Evolutionary conservation across 306 rosid species (phyloP).

Genomic region (Quercus glauca): DNA sequence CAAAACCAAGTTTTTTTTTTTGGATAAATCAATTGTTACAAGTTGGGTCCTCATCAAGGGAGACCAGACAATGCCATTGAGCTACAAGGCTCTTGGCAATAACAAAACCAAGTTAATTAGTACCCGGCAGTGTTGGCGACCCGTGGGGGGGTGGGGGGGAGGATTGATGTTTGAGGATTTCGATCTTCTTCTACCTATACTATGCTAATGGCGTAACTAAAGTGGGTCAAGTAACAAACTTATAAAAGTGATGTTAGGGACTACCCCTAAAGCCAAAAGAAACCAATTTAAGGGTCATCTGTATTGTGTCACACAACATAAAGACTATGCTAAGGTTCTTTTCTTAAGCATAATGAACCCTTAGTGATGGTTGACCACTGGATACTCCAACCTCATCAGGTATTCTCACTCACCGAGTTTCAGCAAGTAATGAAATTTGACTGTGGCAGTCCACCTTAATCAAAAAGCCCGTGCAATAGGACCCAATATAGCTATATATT

Average conservation of each 20-base stretch:
- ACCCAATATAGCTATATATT: background rate
- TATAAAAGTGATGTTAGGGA: background rate
- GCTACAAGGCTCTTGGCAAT: too few species aligned
- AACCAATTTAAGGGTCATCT: background rate
- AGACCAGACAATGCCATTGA: too few species aligned
- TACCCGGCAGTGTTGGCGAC: background rate
- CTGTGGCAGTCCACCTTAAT: background rate
- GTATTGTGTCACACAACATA: background rate
- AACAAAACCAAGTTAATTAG: background rate
- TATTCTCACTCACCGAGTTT: background rate
- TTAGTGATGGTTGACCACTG: background rate
- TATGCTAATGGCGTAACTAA: background rate
- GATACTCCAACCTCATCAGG: background rate
- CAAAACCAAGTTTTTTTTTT: too few species aligned
- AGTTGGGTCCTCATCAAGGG: too few species aligned
- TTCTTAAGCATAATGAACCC: background rate
- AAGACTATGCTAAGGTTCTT: background rate
- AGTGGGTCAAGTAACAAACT: background rate
- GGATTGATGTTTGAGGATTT: background rate
- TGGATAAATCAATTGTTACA: too few species aligned
- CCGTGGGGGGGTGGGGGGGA: background rate
- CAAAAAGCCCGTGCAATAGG: background rate
- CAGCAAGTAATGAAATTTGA: background rate
- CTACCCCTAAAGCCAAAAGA: background rate
- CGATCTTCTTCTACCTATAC: background rate